Evolutionary conservation across 176 grass and related monocot species (phyloP).

Genomic region (Cenchrus americanus): DNA sequence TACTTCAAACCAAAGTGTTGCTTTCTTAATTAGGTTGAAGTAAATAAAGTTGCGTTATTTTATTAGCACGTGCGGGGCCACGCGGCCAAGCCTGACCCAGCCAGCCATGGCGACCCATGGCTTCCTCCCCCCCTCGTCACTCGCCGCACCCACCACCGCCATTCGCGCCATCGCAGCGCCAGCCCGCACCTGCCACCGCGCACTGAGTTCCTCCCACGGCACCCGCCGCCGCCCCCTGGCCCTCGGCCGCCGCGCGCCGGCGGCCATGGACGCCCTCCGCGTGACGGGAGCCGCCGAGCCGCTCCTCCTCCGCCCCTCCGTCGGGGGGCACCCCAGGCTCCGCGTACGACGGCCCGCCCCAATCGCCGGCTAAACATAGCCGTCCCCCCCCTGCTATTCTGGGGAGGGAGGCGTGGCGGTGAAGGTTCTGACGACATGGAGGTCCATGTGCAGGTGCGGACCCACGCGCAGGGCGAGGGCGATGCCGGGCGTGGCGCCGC

Average conservation of each 20-base stretch:
- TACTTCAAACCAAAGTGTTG: too few relatives aligned
- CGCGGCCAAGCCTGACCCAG: neutral
- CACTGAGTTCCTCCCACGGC: neutral
- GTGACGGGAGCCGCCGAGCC: conserved; percentile 36
- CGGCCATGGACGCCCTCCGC: conserved; percentile 48
- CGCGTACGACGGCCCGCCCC: conserved; percentile 39
- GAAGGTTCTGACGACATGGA: conserved; percentile 51
- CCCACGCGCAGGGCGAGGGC: conserved; percentile 49
- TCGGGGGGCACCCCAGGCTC: conserved; percentile 46
- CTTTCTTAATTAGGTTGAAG: too few relatives aligned
- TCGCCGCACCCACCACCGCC: neutral
- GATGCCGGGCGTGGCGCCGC: conserved; percentile 25
- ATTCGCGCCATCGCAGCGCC: neutral
- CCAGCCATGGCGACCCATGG: conserved; percentile 36
- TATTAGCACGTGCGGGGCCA: neutral
- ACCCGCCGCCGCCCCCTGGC: neutral
- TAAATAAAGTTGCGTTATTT: neutral
- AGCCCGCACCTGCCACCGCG: neutral
- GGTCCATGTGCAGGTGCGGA: conserved; percentile 55
- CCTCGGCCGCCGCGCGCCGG: neutral
- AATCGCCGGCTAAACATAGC: conserved; percentile 39
- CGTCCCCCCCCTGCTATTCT: conserved; percentile 38
- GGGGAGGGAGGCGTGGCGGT: neutral
- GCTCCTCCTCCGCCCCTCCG: conserved; percentile 45
- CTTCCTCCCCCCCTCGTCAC: neutral